These are phyloP conservation scores for Emmonsiellopsis sp. DNA, from an alignment of 2,329 filamentous ascomycete genomes.

Conservation along the genomic window DNA sequence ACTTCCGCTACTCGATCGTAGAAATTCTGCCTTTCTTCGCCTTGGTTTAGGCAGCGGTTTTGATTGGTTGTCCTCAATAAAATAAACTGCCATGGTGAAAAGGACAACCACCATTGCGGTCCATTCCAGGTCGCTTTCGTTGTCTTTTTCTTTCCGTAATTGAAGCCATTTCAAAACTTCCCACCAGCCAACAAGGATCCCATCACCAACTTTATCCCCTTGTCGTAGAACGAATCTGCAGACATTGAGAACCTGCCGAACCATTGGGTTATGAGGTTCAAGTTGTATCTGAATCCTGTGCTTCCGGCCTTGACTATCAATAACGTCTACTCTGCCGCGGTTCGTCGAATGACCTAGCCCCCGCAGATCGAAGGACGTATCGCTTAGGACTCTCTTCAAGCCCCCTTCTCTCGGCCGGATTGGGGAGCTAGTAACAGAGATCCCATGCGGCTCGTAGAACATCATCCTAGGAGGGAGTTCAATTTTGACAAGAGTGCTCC, in stretches of 20 bases:
- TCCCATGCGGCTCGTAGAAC: conserved; percentile 50
- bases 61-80: conserved; percentile 37
- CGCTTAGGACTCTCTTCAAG: conserved; percentile 36
- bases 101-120: conserved; percentile 57
- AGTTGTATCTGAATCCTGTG: conserved; percentile 63
- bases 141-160: conserved; percentile 34
- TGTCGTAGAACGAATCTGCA: conserved; percentile 57
- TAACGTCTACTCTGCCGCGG: conserved; percentile 55
- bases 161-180: conserved; percentile 61
- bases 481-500: conserved; percentile 63
- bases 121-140: conserved; percentile 55
- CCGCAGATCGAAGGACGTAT: conserved; percentile 34
- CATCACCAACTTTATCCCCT: conserved; percentile 47
- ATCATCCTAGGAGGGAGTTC: conserved; percentile 50
- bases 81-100: conserved; percentile 54
- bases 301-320: conserved; percentile 52
- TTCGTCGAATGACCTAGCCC: conserved; percentile 51
- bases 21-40: conserved; percentile 33
- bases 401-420: conserved; percentile 46
- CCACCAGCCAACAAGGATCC: conserved; percentile 62
- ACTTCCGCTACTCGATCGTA: conserved; percentile 44
- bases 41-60: conserved; percentile 26
- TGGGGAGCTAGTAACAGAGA: conserved; percentile 47
- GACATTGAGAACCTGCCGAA: conserved; percentile 51
- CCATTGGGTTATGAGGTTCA: conserved; percentile 55